Evolutionary conservation across 805 yeast genomes (phyloP).

Genomic region (Metschnikowia borealis): DNA sequence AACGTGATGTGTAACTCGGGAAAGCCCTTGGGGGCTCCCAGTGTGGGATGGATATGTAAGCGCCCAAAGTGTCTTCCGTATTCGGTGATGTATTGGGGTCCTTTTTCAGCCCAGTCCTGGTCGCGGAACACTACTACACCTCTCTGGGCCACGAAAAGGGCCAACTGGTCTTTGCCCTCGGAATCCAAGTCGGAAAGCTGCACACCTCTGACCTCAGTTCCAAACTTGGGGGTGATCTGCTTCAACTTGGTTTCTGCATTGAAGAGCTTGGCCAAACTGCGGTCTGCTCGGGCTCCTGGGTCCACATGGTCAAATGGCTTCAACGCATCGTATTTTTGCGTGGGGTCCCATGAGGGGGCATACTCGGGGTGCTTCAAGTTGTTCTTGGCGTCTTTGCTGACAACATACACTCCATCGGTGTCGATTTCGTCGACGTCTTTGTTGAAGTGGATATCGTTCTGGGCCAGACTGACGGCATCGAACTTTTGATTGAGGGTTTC

Average conservation of each 20-base stretch:
- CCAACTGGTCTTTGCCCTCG: conserved; percentile 31
- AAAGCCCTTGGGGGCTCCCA: conserved; percentile 30
- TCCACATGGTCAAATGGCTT: conserved; percentile 26
- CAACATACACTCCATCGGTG: conserved; percentile 26
- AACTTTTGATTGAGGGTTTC: conserved; percentile 3
- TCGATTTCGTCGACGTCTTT: conserved; percentile 28
- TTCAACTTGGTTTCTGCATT: conserved; percentile 16
- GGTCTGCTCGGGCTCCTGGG: conserved; percentile 26
- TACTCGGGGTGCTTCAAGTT: conserved; percentile 23
- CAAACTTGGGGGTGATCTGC: conserved; percentile 30
- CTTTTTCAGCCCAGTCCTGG: conserved; percentile 25
- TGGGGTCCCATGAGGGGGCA: conserved; percentile 31
- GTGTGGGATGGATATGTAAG: conserved; percentile 46
- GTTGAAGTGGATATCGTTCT: conserved; percentile 14
- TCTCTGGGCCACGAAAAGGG: conserved; percentile 29
- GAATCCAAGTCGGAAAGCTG: conserved; percentile 27
- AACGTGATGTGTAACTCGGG: conserved; percentile 36
- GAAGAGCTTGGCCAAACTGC: conserved; percentile 20
- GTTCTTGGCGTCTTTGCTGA: conserved; percentile 26
- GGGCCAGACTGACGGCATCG: background rate
- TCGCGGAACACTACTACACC: conserved; percentile 34
- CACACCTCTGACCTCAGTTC: conserved; percentile 27
- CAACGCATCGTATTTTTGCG: conserved; percentile 29
- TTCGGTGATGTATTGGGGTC: conserved; percentile 28
- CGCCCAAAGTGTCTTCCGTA: conserved; percentile 35